Evolutionary conservation across 768 basidiomycete genomes (phyloP).

Genomic region (Pleurotus giganteus): DNA sequence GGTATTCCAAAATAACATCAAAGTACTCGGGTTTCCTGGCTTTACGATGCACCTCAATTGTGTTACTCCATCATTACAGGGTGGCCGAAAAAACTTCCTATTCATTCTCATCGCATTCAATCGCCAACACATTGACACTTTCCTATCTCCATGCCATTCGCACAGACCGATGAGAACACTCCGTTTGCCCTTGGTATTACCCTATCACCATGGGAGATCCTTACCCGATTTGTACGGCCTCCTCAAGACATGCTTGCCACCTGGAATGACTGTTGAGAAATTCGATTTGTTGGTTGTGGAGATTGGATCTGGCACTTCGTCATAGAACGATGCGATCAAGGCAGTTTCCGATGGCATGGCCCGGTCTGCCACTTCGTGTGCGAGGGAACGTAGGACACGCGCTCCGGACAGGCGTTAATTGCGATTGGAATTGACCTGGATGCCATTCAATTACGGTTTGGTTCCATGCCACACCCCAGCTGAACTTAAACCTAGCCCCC

Average conservation of each 20-base stretch:
- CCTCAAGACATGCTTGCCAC: background rate
- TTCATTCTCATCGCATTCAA: background rate
- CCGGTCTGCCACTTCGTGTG: background rate
- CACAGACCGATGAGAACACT: background rate
- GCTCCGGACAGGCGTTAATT: slow-evolving; percentile 7
- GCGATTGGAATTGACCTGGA: background rate
- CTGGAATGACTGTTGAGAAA: background rate
- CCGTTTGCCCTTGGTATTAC: background rate
- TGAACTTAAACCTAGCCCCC: background rate
- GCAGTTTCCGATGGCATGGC: slow-evolving; percentile 4
- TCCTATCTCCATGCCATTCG: background rate
- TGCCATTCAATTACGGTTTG: background rate
- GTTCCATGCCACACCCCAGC: background rate
- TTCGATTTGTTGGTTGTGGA: background rate
- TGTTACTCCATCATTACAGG: no score
- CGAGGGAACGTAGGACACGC: slow-evolving; percentile 9
- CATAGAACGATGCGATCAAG: slow-evolving; percentile 1
- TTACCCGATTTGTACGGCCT: background rate
- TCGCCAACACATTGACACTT: background rate
- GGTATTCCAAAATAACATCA: no score
- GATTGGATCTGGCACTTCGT: slow-evolving; percentile 1
- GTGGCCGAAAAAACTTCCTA: background rate
- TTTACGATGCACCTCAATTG: no score
- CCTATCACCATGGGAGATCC: background rate
- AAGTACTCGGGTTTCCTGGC: no score